A percentile compares a stretch with the other conserved stretches of the same genome.
Evolutionary conservation across 2,329 filamentous ascomycete genomes (phyloP).

Genomic region (Knoxdaviesia proteae): DNA sequence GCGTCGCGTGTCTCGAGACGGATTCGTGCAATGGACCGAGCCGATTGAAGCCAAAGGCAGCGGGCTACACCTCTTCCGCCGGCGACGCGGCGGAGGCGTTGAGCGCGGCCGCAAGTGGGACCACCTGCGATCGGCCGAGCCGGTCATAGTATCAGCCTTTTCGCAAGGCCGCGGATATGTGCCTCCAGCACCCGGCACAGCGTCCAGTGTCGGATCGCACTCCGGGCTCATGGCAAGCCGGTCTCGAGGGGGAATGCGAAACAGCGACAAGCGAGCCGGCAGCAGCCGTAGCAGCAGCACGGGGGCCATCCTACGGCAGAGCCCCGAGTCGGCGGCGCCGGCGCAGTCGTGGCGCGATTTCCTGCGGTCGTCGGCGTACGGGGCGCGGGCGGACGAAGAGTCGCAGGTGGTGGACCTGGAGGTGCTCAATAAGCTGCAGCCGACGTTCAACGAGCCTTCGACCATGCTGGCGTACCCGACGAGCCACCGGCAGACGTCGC

Average conservation of each 20-base stretch:
- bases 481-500: slow-evolving; percentile 7
- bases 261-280: too few relatives aligned
- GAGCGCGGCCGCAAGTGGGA: slow-evolving; percentile 36
- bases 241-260: too few relatives aligned
- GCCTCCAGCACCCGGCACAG: too few relatives aligned
- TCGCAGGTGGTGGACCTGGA: slow-evolving; percentile 25
- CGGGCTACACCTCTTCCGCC: slow-evolving; percentile 2
- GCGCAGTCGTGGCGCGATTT: slow-evolving; percentile 29
- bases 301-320: slow-evolving; percentile 7
- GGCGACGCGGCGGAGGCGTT: slow-evolving; percentile 5
- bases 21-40: slow-evolving; percentile 18
- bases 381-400: slow-evolving; percentile 23
- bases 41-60: slow-evolving; percentile 1
- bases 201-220: too few relatives aligned
- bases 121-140: slow-evolving; percentile 35
- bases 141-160: slow-evolving; percentile 33
- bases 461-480: slow-evolving; percentile 12
- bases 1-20: slow-evolving; percentile 25
- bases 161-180: slow-evolving; percentile 6
- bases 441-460: slow-evolving; percentile 20
- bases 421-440: slow-evolving; percentile 23
- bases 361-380: slow-evolving; percentile 30
- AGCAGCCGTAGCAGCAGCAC: too few relatives aligned
- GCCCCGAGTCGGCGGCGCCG: slow-evolving; percentile 14
- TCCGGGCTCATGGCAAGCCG: too few relatives aligned